Evolutionary conservation across 495 filamentous ascomycete species (phyloP), one percentile per base, ranked within the genome.

Genomic region (Parmelia sp.): DNA sequence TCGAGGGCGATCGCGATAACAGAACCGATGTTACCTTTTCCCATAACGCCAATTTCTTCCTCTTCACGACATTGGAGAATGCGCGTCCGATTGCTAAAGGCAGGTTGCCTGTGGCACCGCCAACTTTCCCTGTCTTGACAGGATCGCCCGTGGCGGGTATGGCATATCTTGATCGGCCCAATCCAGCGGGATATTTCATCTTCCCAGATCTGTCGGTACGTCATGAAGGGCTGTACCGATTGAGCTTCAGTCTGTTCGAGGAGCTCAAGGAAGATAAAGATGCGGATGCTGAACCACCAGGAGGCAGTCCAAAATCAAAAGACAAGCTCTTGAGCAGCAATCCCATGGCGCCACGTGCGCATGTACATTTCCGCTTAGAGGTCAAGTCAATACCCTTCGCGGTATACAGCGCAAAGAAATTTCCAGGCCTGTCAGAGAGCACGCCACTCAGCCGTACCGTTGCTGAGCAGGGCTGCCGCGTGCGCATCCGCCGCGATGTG

Each of bases 381-480:
- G 90, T 97, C 63, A 91, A 95, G 76, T 95, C 92, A 0, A 76
- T 80, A 27, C 87, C 90, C 2, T 98, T 98, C 72, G 85, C 81
- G 9, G 95, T 97, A 14, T 98, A 86, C 78, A 96, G 92, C 69
- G 94, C 94, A 31, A 98, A 98, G 85, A 98, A 97, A 79, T 98
- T 98, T 79, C 94, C 94, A 44, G 94, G 94, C 15, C 77, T 98
- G 68, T 86, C 90, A 2, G 92, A 94, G 75, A 96, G 91, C 75
- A 98, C 94, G 0, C 78, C 82, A 8, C 79, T 97, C 42, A 97
- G 93, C 70, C 87, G 92, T 53, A 87, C 90, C 45, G 92, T 98
- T 63, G 92, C 94, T 12, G 94, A 98, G 74, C 94, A 98, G 75
- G 94, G 94, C 47, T 98, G 94, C 74, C 91, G 95, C 64, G 94